Evolutionary conservation across 108 stramenopile species (phyloP), one percentile per base, ranked within the genome.

Genomic region (Asterionellopsis glacialis): DNA sequence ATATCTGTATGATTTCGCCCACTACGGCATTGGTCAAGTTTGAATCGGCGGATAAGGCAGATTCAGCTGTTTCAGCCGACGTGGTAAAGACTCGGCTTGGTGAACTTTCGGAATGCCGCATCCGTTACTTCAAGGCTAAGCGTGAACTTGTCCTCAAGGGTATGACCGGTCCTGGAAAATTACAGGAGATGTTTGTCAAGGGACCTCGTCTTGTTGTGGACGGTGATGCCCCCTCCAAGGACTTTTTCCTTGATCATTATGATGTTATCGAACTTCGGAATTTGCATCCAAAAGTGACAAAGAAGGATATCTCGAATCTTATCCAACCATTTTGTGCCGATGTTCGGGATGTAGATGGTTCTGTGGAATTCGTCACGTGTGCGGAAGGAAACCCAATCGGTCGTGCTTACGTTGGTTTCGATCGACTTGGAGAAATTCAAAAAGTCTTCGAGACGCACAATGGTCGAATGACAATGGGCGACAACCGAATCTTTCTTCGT

Each of bases 341-440:
- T 18, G 57, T 65, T 33, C 70, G 91, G 16, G 87, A 89, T 55
- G 75, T 83, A 28, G 48, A 75, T 38, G 85, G 86, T 9, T 93
- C 91, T 6, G 61, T 84, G 11, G 87, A 93, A 57, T 83, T 93
- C 60, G 82, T 88, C 0, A 79, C 70, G 16, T 93, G 86, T 49
- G 57, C 69, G 14, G 64, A 67, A 42, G 87, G 87, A 11, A 50
- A 72, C 2, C 76, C 81, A 27, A 90, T 86, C n/a, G 86, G 83
- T 33, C 51, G 65, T 28, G 91, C 84, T 15, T 93, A 84, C 51
- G 82, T 93, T 54, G 91, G 91, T 9, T 93, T 93, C 60, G 88
- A 93, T 58, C 63, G 74, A 28, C 70, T 73, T 14, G 84, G 82
- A 39, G 91, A 93, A 61, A 81, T 81, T 23, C 74, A 84, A 49